Percentiles rank a stretch among this genome's conserved stretches.
phyloP scores from a whole-genome alignment of 305 asterid genomes.

The Solanum hybrid region DNA sequence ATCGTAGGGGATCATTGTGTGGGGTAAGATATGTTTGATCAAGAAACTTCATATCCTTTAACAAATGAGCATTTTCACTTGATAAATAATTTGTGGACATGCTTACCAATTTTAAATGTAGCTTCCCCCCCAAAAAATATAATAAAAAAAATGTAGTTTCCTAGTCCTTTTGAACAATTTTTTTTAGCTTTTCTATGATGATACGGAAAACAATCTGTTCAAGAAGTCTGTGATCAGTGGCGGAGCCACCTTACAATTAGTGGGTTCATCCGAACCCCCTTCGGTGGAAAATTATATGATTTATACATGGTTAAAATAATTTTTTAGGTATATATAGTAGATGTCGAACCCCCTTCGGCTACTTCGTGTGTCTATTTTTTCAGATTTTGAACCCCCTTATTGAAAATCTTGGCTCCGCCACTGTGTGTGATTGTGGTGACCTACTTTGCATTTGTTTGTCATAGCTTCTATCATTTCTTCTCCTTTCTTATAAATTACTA shows the following conservation, averaged over 20 bases:
- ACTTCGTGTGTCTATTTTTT: too few species aligned
- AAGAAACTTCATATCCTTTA: not conserved
- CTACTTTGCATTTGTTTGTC: not conserved
- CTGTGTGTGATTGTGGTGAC: not conserved
- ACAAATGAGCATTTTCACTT: not conserved
- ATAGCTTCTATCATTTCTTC: not conserved
- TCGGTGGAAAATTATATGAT: too few species aligned
- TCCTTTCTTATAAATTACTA: conserved; percentile 1
- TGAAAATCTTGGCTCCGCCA: too few species aligned
- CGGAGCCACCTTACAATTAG: too few species aligned
- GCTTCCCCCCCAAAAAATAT: not conserved
- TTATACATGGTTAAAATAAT: too few species aligned
- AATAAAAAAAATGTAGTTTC: not conserved
- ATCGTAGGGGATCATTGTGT: conserved; percentile 95
- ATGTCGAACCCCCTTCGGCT: too few species aligned
- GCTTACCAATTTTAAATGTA: not conserved
- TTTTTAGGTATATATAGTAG: too few species aligned
- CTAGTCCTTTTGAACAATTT: not conserved
- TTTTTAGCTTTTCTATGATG: not conserved
- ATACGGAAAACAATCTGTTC: not conserved
- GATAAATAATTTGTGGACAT: not conserved
- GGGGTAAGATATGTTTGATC: conserved; percentile 48
- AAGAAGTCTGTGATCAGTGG: not conserved
- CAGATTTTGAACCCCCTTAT: too few species aligned
- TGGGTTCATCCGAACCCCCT: too few species aligned